Percentiles rank a stretch among this genome's conserved stretches.
phyloP scores from a whole-genome alignment of 176 grass and related monocot species.

The Musa troglodytarum region DNA sequence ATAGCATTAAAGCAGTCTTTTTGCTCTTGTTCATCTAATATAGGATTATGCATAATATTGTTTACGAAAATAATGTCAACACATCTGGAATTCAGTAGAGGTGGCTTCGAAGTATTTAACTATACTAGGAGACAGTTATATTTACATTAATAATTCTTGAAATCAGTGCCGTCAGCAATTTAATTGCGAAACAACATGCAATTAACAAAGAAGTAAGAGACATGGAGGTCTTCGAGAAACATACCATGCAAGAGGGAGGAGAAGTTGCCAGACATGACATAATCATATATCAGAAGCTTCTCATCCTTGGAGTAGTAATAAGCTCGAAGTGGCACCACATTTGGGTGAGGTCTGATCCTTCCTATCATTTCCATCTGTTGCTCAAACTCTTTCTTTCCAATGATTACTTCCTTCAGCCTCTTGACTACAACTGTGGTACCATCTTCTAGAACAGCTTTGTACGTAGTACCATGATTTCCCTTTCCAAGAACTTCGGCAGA shows the following conservation, averaged over 20 bases:
- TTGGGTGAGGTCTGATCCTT: slow-evolving; percentile 60
- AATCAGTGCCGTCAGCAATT: not conserved
- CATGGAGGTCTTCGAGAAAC: not conserved
- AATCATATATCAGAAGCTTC: slow-evolving; percentile 94
- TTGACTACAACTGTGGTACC: slow-evolving; percentile 91
- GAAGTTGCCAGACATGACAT: slow-evolving; percentile 63
- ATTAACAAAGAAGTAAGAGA: not conserved
- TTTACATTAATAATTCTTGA: not conserved
- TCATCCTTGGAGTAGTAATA: slow-evolving; percentile 99
- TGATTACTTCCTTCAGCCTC: slow-evolving; percentile 88
- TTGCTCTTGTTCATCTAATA: not conserved
- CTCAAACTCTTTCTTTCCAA: slow-evolving; percentile 88
- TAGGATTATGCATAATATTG: not conserved
- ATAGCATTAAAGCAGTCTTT: not conserved
- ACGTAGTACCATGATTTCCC: slow-evolving; percentile 91
- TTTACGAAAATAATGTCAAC: not conserved
- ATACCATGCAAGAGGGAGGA: slow-evolving; percentile 79
- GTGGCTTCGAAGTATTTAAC: not conserved
- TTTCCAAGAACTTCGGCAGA: slow-evolving; percentile 97
- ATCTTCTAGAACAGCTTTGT: slow-evolving; percentile 98
- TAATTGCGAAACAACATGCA: not conserved
- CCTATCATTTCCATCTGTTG: slow-evolving; percentile 98
- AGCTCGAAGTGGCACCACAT: slow-evolving; percentile 79
- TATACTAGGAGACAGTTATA: not conserved
- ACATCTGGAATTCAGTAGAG: not conserved